Base-by-base conservation (phyloP, 331 rosid genomes). In the Pyracantha coccinea region DNA sequence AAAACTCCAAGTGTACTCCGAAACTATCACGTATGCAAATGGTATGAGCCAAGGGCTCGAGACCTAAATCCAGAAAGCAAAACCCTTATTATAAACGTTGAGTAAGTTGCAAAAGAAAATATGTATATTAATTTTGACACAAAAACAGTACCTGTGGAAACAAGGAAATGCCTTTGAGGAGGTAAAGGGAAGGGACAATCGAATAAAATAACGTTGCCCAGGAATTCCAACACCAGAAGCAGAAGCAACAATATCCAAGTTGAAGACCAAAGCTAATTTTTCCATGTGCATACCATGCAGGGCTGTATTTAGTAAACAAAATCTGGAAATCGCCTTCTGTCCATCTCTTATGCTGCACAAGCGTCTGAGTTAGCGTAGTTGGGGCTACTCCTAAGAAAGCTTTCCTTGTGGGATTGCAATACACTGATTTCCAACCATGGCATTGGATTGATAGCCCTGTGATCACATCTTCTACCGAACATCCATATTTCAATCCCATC, bases 301-400 rank as follows among this genome's bases (percentile, higher is more conserved):
- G 69, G 31, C 31, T 41, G 20, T 78, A 27, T 55, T 44, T 31
- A 24, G 71, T 15, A 8, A 66, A 23, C 4, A 6, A 13, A 57
- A 79, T 47, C 2, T 60, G 90, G 25, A 92, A 73, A 7, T 79
- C 80, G 8, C 98, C 98, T 86, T 89, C 90, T 2, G 90, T 85
- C 96, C 93, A 89, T 86, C 98, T 86, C 86, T 88, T 92, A 21
- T 89, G 91, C 66, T 90, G 93, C 47, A 74, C 75, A 11, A 79
- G 83, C n/a, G 7, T 12, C 6, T 79, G 71, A 24, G 68, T 55
- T 62, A 79, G n/a, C 9, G 79, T 79, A 2, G 66, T 47, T 4
- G 83, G 59, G 55, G 57, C 59, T 19, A 70, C 9, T 13, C 83
- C 79, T 59, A 74, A 70, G 67, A 79, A 79, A 31, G 71, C 78